Evolutionary conservation across 352 stramenopile genomes (phyloP).

Genomic region (Pelagophyceae sp.): DNA sequence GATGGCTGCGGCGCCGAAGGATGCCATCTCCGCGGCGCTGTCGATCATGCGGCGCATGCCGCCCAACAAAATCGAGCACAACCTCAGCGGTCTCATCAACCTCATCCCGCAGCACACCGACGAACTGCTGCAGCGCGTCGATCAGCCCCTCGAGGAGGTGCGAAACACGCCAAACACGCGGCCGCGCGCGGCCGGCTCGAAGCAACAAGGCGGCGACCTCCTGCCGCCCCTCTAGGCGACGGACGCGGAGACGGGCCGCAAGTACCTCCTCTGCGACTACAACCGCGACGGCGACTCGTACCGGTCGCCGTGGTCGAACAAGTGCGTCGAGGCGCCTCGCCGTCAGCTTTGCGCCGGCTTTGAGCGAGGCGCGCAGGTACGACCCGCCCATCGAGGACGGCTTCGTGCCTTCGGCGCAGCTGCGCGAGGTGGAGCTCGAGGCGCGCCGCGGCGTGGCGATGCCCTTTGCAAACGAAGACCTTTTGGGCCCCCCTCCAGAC

Average conservation of each 20-base stretch:
- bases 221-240: slow-evolving; percentile 37
- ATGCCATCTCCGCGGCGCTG: slow-evolving; percentile 25
- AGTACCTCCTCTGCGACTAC: slow-evolving; percentile 86
- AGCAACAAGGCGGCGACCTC: neutral
- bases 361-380: too few species aligned
- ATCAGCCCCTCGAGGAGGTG: slow-evolving; percentile 71
- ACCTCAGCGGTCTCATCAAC: slow-evolving; percentile 69
- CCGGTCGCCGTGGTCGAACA: slow-evolving; percentile 83
- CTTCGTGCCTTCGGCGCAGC: slow-evolving; percentile 72
- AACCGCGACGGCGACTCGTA: slow-evolving; percentile 85
- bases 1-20: neutral
- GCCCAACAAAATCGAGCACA: slow-evolving; percentile 63
- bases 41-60: slow-evolving; percentile 51
- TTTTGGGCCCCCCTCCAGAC: too few species aligned
- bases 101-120: slow-evolving; percentile 66
- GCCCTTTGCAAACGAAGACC: neutral
- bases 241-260: slow-evolving; percentile 67
- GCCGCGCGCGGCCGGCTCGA: neutral
- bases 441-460: neutral
- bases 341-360: too few species aligned
- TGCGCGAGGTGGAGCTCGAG: slow-evolving; percentile 73
- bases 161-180: neutral
- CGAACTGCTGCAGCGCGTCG: slow-evolving; percentile 80
- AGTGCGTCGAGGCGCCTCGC: too few species aligned
- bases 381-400: slow-evolving; percentile 56